These are phyloP conservation scores for Populus trichocarpa DNA, from an alignment of 441 rosid species.

Conservation along the genomic window DNA sequence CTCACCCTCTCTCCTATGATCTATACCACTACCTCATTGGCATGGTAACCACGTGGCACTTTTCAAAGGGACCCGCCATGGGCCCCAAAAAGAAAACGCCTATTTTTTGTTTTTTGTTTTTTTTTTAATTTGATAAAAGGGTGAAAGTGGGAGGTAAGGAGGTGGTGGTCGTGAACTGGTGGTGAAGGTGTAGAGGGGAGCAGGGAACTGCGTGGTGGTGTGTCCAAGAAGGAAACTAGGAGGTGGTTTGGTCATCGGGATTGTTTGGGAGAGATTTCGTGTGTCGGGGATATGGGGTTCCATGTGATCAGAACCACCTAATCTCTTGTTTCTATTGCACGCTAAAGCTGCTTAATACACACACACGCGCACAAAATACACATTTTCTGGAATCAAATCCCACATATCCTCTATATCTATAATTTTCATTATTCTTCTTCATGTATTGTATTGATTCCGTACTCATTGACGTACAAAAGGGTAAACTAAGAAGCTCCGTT, in stretches of 20 bases:
- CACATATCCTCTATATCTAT: not conserved
- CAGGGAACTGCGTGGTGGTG: slow-evolving; percentile 11
- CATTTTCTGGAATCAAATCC: not conserved
- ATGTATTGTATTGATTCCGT: not conserved
- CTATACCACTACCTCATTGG: slow-evolving; percentile 22
- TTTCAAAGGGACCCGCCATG: slow-evolving; percentile 25
- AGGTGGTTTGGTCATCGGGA: slow-evolving; percentile 5
- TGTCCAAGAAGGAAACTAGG: slow-evolving; percentile 35
- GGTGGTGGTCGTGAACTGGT: not conserved
- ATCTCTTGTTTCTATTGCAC: slow-evolving; percentile 8
- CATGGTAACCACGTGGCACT: slow-evolving; percentile 47
- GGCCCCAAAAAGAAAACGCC: slow-evolving; percentile 25
- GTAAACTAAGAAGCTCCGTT: not conserved
- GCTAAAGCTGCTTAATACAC: not conserved
- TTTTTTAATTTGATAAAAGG: not conserved
- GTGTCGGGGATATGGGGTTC: slow-evolving; percentile 31
- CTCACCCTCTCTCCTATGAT: slow-evolving; percentile 19
- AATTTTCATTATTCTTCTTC: not conserved
- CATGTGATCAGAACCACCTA: slow-evolving; percentile 18
- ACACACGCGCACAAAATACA: not conserved
- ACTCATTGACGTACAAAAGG: not conserved
- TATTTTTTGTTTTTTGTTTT: not conserved
- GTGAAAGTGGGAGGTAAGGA: not conserved
- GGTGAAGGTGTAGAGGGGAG: not conserved
- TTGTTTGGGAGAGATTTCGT: slow-evolving; percentile 7